Evolutionary conservation across 2,329 filamentous ascomycete species (phyloP).

Genomic region (Pyrenophora seminiperda): DNA sequence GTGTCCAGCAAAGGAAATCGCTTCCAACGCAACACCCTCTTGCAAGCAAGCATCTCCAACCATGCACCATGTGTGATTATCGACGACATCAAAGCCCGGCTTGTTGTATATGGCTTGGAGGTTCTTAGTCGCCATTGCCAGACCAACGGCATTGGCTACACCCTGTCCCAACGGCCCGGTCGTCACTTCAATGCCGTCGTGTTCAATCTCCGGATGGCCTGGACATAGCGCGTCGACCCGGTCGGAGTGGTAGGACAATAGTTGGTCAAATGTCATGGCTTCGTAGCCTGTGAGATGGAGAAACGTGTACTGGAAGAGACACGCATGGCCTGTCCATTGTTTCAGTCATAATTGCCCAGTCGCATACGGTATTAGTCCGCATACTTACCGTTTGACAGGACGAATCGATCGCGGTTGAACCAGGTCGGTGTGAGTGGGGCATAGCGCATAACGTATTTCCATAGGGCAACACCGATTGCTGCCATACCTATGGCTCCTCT

Average conservation of each 20-base stretch:
- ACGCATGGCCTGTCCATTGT: constrained; percentile 52
- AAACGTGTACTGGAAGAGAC: constrained; percentile 60
- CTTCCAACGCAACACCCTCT: constrained; percentile 63
- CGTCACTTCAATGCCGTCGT: constrained; percentile 63
- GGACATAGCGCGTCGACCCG: constrained; percentile 57
- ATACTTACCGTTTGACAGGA: constrained; percentile 61
- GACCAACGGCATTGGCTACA: constrained; percentile 60
- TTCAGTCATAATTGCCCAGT: not conserved
- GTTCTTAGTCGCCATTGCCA: constrained; percentile 61
- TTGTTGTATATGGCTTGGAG: constrained; percentile 66
- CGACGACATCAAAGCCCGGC: constrained; percentile 53
- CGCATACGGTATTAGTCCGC: no score
- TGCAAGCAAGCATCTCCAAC: constrained; percentile 62
- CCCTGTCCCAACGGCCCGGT: constrained; percentile 65
- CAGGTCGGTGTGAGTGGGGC: constrained; percentile 60
- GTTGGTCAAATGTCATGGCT: constrained; percentile 61
- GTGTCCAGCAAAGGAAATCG: constrained; percentile 62
- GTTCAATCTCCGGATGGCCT: constrained; percentile 63
- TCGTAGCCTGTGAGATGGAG: constrained; percentile 60
- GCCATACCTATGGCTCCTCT: constrained; percentile 61
- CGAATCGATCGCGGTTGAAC: constrained; percentile 68
- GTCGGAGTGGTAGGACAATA: constrained; percentile 60
- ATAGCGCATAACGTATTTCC: constrained; percentile 67
- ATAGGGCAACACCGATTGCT: constrained; percentile 65
- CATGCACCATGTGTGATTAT: constrained; percentile 62